Percentiles rank a stretch among this genome's conserved stretches.
These are phyloP conservation scores for Claviceps sp. DNA, from an alignment of 2,329 filamentous ascomycete species.

Conservation along the genomic window DNA sequence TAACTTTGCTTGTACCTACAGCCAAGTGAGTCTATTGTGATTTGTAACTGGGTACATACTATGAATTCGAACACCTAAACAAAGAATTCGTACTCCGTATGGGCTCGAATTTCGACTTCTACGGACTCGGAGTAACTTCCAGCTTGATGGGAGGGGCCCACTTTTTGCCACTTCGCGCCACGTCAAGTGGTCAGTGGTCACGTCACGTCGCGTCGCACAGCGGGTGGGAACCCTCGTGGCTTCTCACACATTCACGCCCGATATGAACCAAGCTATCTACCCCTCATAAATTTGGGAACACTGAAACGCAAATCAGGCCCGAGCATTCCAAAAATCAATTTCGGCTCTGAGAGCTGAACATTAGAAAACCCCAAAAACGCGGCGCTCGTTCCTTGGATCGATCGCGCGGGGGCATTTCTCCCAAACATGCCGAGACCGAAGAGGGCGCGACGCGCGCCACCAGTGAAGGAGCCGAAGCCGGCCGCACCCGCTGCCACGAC, in stretches of 20 bases:
- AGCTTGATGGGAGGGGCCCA: not conserved
- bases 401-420: not conserved
- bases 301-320: too few relatives aligned
- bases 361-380: not conserved
- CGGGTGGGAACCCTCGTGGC: not conserved
- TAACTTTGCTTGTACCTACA: too few relatives aligned
- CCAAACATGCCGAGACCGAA: slow-evolving; percentile 9
- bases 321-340: too few relatives aligned
- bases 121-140: too few relatives aligned
- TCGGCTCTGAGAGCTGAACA: too few relatives aligned
- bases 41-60: too few relatives aligned
- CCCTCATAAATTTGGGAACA: not conserved
- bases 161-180: slow-evolving; percentile 12
- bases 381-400: not conserved
- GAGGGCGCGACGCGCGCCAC: slow-evolving; percentile 6
- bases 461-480: not conserved
- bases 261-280: not conserved
- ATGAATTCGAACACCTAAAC: too few relatives aligned
- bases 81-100: too few relatives aligned
- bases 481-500: not conserved
- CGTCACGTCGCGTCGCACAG: slow-evolving; percentile 11
- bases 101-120: not conserved
- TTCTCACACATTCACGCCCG: not conserved
- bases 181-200: not conserved
- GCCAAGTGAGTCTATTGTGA: too few relatives aligned